Percentiles rank a stretch among this genome's conserved stretches.
phyloP scores from a whole-genome alignment of 2,329 filamentous ascomycete genomes.

The Pseudogymnoascus sp. region DNA sequence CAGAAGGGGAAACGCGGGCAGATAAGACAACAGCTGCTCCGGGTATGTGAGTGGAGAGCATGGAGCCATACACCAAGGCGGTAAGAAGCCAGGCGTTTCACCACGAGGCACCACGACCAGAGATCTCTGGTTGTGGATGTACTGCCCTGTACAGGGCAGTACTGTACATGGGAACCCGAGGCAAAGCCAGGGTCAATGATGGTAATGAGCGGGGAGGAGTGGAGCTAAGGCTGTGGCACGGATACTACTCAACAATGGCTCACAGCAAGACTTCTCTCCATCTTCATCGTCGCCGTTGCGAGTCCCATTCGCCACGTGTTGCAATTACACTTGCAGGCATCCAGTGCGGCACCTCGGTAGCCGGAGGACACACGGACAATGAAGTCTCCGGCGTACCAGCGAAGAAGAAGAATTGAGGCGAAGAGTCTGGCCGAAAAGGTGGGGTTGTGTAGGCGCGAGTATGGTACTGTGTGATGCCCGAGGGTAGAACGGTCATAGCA shows the following conservation, averaged over 20 bases:
- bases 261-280: neutral
- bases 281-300: neutral
- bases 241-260: neutral
- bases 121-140: neutral
- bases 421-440: neutral
- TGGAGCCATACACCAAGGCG: neutral
- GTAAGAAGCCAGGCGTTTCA: neutral
- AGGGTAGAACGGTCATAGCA: neutral
- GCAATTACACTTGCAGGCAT: neutral
- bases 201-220: neutral
- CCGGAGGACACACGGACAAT: neutral
- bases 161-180: neutral
- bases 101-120: neutral
- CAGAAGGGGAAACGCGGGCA: neutral
- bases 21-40: neutral
- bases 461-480: neutral
- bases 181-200: neutral
- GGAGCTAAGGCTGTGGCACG: neutral
- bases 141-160: neutral
- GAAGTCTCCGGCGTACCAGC: neutral
- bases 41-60: neutral
- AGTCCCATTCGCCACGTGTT: neutral
- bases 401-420: neutral
- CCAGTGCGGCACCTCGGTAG: neutral
- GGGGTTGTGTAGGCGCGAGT: neutral